Conservation (phyloP, 441 rosid species). For the Breynia disticha region DNA sequence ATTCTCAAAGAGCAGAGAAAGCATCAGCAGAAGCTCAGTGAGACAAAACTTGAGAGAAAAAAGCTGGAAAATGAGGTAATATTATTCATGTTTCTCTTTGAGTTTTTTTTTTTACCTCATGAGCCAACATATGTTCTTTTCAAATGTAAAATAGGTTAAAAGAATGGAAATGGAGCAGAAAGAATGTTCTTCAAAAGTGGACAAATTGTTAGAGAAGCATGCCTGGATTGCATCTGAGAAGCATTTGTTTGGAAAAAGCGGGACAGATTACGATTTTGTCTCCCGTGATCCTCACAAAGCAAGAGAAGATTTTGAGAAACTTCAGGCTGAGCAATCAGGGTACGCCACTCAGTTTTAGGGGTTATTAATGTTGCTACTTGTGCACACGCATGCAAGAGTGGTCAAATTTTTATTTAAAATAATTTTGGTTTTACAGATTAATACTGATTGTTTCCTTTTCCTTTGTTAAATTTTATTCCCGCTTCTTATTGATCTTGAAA, state of each 20-base stretch:
- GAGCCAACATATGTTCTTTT: constrained; percentile 3
- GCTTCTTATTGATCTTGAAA: neutral
- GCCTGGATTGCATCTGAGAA: constrained; percentile 93
- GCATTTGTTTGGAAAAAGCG: constrained; percentile 88
- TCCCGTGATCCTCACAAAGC: constrained; percentile 68
- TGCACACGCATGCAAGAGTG: neutral
- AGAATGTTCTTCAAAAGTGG: constrained; percentile 77
- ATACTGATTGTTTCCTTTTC: constrained; percentile 5
- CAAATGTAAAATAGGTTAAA: constrained; percentile 42
- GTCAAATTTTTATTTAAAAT: constrained; percentile 2
- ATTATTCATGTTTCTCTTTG: neutral
- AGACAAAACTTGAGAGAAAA: constrained; percentile 79
- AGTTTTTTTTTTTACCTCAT: neutral
- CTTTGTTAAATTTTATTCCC: constrained; percentile 3
- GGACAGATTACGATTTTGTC: constrained; percentile 91
- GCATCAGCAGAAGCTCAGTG: constrained; percentile 59
- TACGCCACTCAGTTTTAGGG: constrained; percentile 14
- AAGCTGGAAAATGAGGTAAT: constrained; percentile 95
- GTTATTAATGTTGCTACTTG: too few relatives aligned
- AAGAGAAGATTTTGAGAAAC: constrained; percentile 70
- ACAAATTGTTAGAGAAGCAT: constrained; percentile 86
- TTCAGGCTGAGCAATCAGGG: constrained; percentile 93
- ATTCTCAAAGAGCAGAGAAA: constrained; percentile 65
- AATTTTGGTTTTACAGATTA: neutral
- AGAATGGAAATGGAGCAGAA: constrained; percentile 91